Conservation (phyloP, 129 eudicot species). For the Flaveria sonorensis region DNA sequence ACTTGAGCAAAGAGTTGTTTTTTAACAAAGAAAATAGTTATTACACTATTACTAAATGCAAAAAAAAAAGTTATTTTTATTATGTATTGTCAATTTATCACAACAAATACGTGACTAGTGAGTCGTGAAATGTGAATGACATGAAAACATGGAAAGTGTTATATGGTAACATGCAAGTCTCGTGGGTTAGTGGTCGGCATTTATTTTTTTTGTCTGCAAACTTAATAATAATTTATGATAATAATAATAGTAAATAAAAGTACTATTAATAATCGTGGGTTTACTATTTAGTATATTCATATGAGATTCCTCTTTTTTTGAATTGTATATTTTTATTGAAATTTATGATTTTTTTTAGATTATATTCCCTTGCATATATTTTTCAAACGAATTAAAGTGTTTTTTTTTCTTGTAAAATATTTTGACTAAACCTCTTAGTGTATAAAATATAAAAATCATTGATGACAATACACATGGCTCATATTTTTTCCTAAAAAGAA, state of each 20-base stretch:
- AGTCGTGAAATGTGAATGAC: not conserved
- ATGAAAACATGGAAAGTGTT: conserved; percentile 29
- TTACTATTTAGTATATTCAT: too few species aligned
- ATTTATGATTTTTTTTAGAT: not conserved
- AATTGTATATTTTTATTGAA: not conserved
- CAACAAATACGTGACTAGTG: conserved; percentile 17
- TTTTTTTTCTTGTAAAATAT: not conserved
- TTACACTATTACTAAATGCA: too few species aligned
- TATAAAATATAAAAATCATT: too few species aligned
- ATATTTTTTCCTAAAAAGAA: not conserved
- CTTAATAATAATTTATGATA: not conserved
- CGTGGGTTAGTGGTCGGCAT: conserved; percentile 13
- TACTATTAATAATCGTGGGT: not conserved
- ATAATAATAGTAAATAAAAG: not conserved
- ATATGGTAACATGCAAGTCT: conserved; percentile 21
- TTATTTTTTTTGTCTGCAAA: not conserved
- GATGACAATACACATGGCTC: not conserved
- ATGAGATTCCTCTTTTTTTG: not conserved
- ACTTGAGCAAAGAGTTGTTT: too few species aligned
- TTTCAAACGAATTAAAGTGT: not conserved
- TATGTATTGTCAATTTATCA: conserved; percentile 20
- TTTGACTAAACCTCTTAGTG: not conserved
- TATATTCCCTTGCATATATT: not conserved
- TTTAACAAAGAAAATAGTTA: too few species aligned
- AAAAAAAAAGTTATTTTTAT: not conserved